phyloP scores from a whole-genome alignment of 768 basidiomycete species.

The Kwoniella sp. region DNA sequence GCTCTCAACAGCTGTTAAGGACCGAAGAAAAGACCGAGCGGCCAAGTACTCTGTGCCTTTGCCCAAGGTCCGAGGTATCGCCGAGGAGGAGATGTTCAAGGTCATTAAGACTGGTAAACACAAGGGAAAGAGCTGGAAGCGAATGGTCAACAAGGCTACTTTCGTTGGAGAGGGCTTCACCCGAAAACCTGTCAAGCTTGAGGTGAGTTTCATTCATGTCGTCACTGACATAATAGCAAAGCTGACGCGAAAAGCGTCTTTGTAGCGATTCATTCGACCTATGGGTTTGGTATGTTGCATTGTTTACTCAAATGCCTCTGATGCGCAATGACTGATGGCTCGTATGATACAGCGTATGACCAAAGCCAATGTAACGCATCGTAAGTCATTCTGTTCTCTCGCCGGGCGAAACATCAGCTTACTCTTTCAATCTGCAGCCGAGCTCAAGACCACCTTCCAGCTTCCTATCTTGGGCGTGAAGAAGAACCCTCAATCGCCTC shows the following conservation, averaged over 20 bases:
- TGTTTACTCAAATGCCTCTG: not conserved
- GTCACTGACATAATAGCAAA: not conserved
- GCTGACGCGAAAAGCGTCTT: conserved; percentile 7
- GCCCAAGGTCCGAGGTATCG: conserved; percentile 95
- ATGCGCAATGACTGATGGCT: no score
- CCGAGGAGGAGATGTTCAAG: conserved; percentile 99
- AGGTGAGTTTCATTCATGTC: conserved; percentile 55
- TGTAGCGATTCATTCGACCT: conserved; percentile 81
- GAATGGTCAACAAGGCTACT: conserved; percentile 99
- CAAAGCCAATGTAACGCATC: conserved; percentile 98
- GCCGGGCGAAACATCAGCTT: not conserved
- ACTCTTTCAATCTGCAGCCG: conserved; percentile 63
- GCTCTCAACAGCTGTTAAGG: conserved; percentile 92
- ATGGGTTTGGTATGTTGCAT: conserved; percentile 69
- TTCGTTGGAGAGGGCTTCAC: conserved; percentile 99
- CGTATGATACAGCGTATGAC: conserved; percentile 67
- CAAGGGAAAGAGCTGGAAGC: conserved; percentile 96
- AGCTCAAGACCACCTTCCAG: conserved; percentile 98
- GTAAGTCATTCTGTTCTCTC: conserved; percentile 60
- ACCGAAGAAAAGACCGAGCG: conserved; percentile 98
- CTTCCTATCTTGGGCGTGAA: conserved; percentile 96
- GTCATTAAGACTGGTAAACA: conserved; percentile 97
- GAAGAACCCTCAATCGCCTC: conserved; percentile 97
- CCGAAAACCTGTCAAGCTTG: conserved; percentile 97
- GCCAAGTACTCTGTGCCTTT: conserved; percentile 96